These are phyloP conservation scores for Neonectria faginata DNA, from an alignment of 2,329 filamentous ascomycete genomes.

Conservation along the genomic window DNA sequence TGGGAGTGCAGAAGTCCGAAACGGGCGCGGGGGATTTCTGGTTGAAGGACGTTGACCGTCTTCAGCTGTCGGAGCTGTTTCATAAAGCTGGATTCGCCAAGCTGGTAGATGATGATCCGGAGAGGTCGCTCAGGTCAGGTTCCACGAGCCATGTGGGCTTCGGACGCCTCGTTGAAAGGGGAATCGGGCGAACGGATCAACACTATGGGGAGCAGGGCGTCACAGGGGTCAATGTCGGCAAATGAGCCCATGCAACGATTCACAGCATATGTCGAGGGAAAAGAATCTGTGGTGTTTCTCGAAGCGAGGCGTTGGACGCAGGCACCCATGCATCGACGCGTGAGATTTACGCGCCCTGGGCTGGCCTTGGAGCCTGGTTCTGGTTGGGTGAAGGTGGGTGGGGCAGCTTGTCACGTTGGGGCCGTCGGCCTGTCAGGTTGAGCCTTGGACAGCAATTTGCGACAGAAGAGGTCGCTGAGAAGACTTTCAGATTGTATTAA, in stretches of 20 bases:
- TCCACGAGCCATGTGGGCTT: slow-evolving; percentile 35
- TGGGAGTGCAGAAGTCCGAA: slow-evolving; percentile 3
- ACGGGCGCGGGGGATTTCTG: slow-evolving; percentile 21
- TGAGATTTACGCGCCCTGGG: slow-evolving; percentile 35
- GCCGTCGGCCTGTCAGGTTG: neutral
- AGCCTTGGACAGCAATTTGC: neutral
- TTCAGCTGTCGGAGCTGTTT: slow-evolving; percentile 17
- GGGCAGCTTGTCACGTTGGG: neutral
- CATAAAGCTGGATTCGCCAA: slow-evolving; percentile 20
- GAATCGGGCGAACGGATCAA: slow-evolving; percentile 8
- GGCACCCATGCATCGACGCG: slow-evolving; percentile 38
- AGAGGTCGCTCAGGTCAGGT: slow-evolving; percentile 19
- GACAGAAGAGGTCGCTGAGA: neutral
- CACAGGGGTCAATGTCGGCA: slow-evolving; percentile 21
- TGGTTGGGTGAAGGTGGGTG: neutral
- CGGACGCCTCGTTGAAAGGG: slow-evolving; percentile 21
- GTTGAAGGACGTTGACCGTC: slow-evolving; percentile 16
- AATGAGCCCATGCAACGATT: slow-evolving; percentile 27
- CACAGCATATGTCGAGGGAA: slow-evolving; percentile 29
- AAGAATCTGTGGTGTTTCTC: slow-evolving; percentile 30
- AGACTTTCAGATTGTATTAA: no score
- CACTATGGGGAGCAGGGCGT: neutral
- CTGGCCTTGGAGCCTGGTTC: slow-evolving; percentile 3
- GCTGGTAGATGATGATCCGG: slow-evolving; percentile 8
- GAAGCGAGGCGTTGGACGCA: slow-evolving; percentile 30